Evolutionary conservation across 495 filamentous ascomycete species (phyloP).

Genomic region (Hypoxylon fragiforme): DNA sequence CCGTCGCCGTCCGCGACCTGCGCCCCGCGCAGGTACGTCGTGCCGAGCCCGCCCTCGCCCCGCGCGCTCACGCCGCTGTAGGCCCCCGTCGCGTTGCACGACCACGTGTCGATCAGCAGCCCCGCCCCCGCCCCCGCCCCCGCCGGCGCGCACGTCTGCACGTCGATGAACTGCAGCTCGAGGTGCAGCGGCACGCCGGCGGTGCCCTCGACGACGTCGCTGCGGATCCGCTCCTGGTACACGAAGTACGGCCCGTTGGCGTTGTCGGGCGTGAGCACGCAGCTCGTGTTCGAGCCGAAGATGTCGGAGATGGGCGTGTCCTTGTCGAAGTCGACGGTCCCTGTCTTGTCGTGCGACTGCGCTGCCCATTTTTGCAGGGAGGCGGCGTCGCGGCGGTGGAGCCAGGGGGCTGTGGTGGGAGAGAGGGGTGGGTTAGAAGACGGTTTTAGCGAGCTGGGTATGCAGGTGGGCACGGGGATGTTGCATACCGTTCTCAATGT

Average conservation of each 20-base stretch:
- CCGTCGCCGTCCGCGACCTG: conserved; percentile 56
- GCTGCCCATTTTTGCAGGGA: conserved; percentile 43
- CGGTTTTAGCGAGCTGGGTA: too few species aligned
- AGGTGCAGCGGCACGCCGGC: conserved; percentile 55
- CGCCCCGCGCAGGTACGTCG: conserved; percentile 57
- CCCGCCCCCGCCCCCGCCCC: too few species aligned
- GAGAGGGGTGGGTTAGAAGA: too few species aligned
- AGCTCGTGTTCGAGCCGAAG: conserved; percentile 49
- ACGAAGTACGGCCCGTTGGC: conserved; percentile 50
- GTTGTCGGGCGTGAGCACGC: conserved; percentile 45
- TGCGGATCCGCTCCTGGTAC: conserved; percentile 53
- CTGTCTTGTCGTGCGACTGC: conserved; percentile 42
- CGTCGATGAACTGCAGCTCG: conserved; percentile 61
- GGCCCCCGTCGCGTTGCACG: conserved; percentile 60
- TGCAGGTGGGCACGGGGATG: too few species aligned
- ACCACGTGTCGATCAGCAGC: conserved; percentile 61
- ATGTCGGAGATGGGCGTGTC: conserved; percentile 52
- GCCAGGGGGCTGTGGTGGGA: conserved; percentile 34
- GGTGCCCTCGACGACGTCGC: conserved; percentile 51
- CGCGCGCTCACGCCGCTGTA: conserved; percentile 50
- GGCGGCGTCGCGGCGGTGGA: conserved; percentile 47
- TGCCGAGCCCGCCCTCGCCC: conserved; percentile 45
- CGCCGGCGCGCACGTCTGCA: conserved; percentile 57
- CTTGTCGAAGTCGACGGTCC: conserved; percentile 38
- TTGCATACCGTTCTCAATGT: conserved; percentile 31